These are phyloP conservation scores for Pythium insidiosum DNA, from an alignment of 352 stramenopile species.

Conservation along the genomic window DNA sequence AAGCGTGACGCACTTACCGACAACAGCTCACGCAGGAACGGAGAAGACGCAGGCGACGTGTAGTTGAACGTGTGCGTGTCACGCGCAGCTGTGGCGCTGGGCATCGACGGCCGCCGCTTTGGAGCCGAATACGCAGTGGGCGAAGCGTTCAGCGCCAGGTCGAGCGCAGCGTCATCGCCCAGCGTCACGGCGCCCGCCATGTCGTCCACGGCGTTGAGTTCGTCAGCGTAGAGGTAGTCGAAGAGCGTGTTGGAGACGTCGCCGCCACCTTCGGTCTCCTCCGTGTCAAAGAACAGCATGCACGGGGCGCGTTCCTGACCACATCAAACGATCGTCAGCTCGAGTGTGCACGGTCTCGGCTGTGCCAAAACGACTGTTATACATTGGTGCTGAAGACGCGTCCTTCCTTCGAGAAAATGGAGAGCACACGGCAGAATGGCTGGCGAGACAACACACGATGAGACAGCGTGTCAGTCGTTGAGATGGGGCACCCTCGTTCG, in stretches of 20 bases:
- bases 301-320: constrained; percentile 70
- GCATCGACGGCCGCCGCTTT: background rate
- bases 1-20: constrained; percentile 1
- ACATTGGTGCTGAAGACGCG: constrained; percentile 69
- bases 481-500: no score
- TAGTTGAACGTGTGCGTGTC: background rate
- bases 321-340: no score
- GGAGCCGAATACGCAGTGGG: background rate
- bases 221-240: constrained; percentile 44
- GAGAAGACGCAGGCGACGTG: background rate
- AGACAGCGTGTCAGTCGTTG: no score
- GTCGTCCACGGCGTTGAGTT: constrained; percentile 5
- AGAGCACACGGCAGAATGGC: constrained; percentile 53
- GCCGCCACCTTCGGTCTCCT: constrained; percentile 28
- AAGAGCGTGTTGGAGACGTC: constrained; percentile 67
- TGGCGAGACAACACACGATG: constrained; percentile 8
- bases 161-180: constrained; percentile 2
- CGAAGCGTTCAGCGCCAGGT: background rate
- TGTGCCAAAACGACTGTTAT: no score
- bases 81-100: background rate
- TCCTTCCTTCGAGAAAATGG: constrained; percentile 52
- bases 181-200: constrained; percentile 6
- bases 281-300: constrained; percentile 62
- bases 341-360: no score
- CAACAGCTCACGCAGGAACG: constrained; percentile 5